Conservation (phyloP, 1,284 basidiomycete genomes). For the Ustanciosporium gigantosporum region DNA sequence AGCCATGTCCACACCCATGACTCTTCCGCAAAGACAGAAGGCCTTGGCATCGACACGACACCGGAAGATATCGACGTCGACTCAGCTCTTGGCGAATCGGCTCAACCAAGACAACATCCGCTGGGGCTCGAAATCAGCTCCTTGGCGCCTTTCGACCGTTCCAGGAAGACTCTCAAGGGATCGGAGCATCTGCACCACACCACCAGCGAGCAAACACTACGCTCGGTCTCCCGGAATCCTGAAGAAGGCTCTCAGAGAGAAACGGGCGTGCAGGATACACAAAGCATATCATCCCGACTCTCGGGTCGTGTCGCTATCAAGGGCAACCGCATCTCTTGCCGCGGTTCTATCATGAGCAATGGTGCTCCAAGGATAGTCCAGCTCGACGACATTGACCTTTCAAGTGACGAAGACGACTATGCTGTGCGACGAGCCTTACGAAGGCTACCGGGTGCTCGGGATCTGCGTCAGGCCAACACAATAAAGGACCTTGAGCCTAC, state of each 20-base stretch:
- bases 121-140: conserved; percentile 9
- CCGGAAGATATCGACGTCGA: not conserved
- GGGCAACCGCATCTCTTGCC: conserved; percentile 1
- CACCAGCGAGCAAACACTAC: conserved; percentile 47
- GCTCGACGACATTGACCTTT: conserved; percentile 56
- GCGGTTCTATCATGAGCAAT: conserved; percentile 20
- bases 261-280: not conserved
- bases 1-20: conserved; percentile 8
- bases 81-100: not conserved
- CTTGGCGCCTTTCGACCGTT: conserved; percentile 2
- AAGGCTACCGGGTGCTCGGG: conserved; percentile 50
- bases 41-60: conserved; percentile 17
- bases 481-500: conserved; percentile 37
- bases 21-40: conserved; percentile 2
- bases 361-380: conserved; percentile 50
- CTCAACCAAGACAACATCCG: conserved; percentile 1
- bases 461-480: conserved; percentile 51
- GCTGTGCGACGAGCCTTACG: conserved; percentile 50
- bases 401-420: conserved; percentile 57
- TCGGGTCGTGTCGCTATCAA: not conserved
- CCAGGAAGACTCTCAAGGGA: not conserved
- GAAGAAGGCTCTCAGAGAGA: not conserved
- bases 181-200: conserved; percentile 42
- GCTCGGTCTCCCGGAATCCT: conserved; percentile 26
- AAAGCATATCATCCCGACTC: not conserved